Evolutionary conservation across 2,329 filamentous ascomycete genomes (phyloP), one percentile per base, ranked within the genome.

Genomic region (Alternaria ventricosa): DNA sequence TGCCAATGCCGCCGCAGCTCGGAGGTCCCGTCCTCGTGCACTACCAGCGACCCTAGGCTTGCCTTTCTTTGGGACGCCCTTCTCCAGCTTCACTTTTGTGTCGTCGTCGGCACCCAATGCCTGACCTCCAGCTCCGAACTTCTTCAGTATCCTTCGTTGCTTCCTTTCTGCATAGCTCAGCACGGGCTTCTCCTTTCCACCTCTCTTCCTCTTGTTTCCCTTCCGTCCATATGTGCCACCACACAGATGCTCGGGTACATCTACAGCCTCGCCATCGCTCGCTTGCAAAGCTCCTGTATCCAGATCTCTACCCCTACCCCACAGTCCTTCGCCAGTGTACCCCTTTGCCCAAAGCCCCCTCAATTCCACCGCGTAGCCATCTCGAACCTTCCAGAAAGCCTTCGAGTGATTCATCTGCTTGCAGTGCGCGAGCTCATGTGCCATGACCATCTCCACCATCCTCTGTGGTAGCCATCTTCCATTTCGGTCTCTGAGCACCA

Each of bases 361-460:
- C 87, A 97, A 89, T 59, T 93, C 87, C 9, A 84, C 85, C 1
- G 92, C 90, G 74, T 92, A 96, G 45, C 84, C 81, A 78, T 96
- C 92, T 50, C 93, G 84, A 18, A 94, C 90, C 10, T 87, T 86
- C 93, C 93, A 97, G 74, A 97, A 97, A 3, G 87, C 88, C 59
- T 87, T 86, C 2, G 89, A 91, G 77, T 97, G 93, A 78, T 97
- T 96, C 94, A 97, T 97, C 77, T 97, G 90, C 78, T 92, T 91
- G 84, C 92, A 94, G 78, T 96, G 93, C 4, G 93, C 93, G 28
- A 96, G 83, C 74, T 96, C 92, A 77, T 97, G 93, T 88, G 96
- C 94, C 93, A 97, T 96, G 69, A 96, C 92, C 92, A 96, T 95
- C 80, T 96, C 92, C 15, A 97, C 92, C 74, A 94, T 93, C 65